phyloP scores from a whole-genome alignment of 2,329 filamentous ascomycete genomes.

The Cercospora zeina region DNA sequence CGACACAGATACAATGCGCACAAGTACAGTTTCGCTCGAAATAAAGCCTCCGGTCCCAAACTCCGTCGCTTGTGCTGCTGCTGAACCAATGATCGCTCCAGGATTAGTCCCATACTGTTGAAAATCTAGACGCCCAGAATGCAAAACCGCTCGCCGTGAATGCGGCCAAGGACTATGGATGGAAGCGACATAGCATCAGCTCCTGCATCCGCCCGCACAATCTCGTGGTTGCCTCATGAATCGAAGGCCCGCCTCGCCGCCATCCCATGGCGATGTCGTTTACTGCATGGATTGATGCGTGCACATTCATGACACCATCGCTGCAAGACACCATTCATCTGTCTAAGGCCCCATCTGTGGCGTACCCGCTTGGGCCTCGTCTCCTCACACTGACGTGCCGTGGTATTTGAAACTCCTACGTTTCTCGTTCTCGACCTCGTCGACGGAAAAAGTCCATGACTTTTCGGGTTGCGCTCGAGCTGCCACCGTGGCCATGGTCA shows the following conservation, averaged over 20 bases:
- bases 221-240: neutral
- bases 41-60: slow-evolving; percentile 2
- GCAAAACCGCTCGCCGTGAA: slow-evolving; percentile 7
- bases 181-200: neutral
- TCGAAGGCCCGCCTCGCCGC: slow-evolving; percentile 3
- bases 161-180: neutral
- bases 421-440: slow-evolving; percentile 64
- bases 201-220: neutral
- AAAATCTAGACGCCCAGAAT: slow-evolving; percentile 11
- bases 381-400: slow-evolving; percentile 22
- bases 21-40: slow-evolving; percentile 15
- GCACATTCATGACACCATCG: neutral
- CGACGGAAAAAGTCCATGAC: slow-evolving; percentile 99
- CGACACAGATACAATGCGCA: slow-evolving; percentile 7
- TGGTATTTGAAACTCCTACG: slow-evolving; percentile 26
- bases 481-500: slow-evolving; percentile 75
- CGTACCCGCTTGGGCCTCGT: slow-evolving; percentile 6
- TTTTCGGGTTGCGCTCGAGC: slow-evolving; percentile 80
- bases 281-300: neutral
- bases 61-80: slow-evolving; percentile 18
- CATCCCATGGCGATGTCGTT: neutral
- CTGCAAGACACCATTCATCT: neutral
- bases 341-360: slow-evolving; percentile 9
- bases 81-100: slow-evolving; percentile 15
- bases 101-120: slow-evolving; percentile 9